Evolutionary conservation across 2,329 filamentous ascomycete genomes (phyloP).

Genomic region (Pyricularia sp.): DNA sequence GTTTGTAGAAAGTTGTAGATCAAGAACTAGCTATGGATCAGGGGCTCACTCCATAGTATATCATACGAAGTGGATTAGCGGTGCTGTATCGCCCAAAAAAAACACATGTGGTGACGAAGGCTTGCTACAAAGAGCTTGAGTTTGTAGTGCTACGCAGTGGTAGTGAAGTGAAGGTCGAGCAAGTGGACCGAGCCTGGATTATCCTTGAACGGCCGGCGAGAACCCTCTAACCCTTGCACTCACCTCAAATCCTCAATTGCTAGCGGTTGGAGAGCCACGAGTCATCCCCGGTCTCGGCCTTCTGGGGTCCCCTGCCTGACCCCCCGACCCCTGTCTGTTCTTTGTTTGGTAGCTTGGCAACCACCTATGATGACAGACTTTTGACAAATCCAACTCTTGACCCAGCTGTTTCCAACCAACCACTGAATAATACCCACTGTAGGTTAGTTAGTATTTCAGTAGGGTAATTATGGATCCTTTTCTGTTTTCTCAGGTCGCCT

Average conservation of each 20-base stretch:
- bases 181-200: background rate
- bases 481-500: background rate
- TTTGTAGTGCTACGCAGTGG: no score
- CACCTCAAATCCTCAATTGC: background rate
- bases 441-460: no score
- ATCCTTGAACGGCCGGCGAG: background rate
- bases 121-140: no score
- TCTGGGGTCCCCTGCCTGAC: background rate
- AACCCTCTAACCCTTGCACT: background rate
- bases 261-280: background rate
- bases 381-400: background rate
- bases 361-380: background rate
- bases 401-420: background rate
- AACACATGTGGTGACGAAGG: no score
- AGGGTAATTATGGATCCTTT: background rate
- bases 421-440: no score
- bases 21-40: no score
- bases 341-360: background rate
- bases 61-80: no score
- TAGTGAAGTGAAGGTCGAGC: background rate
- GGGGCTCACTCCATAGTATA: no score
- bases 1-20: no score
- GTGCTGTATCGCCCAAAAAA: no score
- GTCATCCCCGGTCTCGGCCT: background rate
- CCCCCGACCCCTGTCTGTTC: background rate